Evolutionary conservation across 164 flowering plant genomes (phyloP).

Genomic region (Nymphaea thermarum): DNA sequence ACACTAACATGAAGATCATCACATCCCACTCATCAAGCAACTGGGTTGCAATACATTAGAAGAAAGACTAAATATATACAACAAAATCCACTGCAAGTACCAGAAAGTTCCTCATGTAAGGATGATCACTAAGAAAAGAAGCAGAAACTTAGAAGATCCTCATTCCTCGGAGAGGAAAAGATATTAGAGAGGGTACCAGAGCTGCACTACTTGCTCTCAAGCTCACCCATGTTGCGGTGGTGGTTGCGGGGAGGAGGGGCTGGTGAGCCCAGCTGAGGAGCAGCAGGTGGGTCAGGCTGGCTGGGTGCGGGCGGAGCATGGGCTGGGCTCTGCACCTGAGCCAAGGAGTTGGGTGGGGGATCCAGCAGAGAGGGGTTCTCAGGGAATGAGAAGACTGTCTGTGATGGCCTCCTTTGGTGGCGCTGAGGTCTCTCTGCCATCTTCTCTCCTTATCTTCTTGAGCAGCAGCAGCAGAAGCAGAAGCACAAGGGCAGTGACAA

Average conservation of each 20-base stretch:
- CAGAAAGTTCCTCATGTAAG: background rate
- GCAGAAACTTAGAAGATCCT: background rate
- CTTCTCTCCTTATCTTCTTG: background rate
- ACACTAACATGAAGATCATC: too few species aligned
- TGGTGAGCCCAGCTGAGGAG: background rate
- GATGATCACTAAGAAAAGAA: background rate
- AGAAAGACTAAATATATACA: too few species aligned
- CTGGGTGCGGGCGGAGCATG: background rate
- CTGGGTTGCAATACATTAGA: too few species aligned
- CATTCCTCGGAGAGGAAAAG: background rate
- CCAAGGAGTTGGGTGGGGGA: slow-evolving; percentile 13
- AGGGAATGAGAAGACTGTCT: slow-evolving; percentile 1
- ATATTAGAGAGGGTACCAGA: background rate
- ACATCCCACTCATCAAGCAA: too few species aligned
- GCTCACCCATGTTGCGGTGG: background rate
- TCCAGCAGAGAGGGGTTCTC: slow-evolving; percentile 2
- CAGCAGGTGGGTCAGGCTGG: background rate
- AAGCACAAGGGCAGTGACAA: background rate
- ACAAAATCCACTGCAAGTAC: background rate
- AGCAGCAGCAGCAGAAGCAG: background rate
- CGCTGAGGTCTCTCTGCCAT: slow-evolving; percentile 2
- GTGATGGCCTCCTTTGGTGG: slow-evolving; percentile 1
- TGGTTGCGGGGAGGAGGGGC: background rate
- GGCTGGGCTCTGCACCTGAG: slow-evolving; percentile 7
- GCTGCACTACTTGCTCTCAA: background rate